These are phyloP conservation scores for Pseudogymnoascus sp. DNA, from an alignment of 2,329 filamentous ascomycete species.

Conservation along the genomic window DNA sequence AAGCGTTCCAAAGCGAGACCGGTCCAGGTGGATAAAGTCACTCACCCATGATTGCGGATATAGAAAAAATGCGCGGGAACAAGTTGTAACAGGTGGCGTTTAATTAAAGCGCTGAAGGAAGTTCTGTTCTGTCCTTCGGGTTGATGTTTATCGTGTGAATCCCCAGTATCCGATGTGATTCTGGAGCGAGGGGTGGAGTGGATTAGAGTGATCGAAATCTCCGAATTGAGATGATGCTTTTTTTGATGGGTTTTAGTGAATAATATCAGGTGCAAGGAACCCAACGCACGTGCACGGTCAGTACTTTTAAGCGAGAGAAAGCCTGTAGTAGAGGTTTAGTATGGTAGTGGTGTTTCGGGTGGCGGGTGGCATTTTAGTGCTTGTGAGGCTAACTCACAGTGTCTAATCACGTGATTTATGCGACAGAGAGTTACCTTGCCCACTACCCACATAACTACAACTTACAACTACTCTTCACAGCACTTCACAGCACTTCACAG, in stretches of 20 bases:
- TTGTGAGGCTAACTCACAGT: background rate
- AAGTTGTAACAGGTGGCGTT: background rate
- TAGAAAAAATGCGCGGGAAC: conserved; percentile 6
- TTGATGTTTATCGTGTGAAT: conserved; percentile 7
- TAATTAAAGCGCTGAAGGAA: background rate
- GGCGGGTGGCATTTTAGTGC: background rate
- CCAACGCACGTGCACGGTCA: conserved; percentile 6
- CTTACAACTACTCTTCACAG: no score
- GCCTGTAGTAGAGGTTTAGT: background rate
- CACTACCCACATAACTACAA: no score
- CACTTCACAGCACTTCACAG: background rate
- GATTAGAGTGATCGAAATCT: conserved; percentile 3
- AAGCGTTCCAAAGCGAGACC: background rate
- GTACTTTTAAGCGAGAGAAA: conserved; percentile 7
- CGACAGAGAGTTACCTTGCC: background rate
- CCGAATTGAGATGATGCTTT: conserved; percentile 9
- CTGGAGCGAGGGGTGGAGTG: conserved; percentile 7
- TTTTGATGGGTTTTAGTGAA: conserved; percentile 8
- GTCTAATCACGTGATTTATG: background rate
- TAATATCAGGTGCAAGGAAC: conserved; percentile 9
- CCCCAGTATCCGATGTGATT: conserved; percentile 5
- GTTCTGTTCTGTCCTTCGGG: conserved; percentile 6
- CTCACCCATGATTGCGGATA: conserved; percentile 8
- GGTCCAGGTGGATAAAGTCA: background rate
- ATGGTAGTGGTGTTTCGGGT: no score